phyloP scores from a whole-genome alignment of 495 filamentous ascomycete genomes.

The Daldinia grandis region DNA sequence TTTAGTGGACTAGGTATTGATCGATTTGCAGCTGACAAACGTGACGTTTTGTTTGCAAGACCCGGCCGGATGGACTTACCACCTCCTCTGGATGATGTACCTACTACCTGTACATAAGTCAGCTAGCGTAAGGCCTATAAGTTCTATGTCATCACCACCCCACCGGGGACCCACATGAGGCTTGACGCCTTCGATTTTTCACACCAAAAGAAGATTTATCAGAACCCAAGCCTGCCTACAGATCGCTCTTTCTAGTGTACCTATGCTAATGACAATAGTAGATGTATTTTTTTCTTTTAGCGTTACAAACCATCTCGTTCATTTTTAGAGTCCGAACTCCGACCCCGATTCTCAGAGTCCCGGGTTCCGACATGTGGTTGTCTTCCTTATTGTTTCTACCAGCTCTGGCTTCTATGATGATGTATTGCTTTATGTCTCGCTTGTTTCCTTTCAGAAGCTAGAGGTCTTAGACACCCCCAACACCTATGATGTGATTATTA shows the following conservation, averaged over 20 bases:
- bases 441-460: background rate
- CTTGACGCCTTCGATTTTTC: conserved; percentile 32
- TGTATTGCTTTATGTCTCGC: conserved; percentile 7
- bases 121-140: background rate
- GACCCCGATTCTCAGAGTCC: conserved; percentile 18
- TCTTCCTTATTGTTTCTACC: conserved; percentile 19
- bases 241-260: background rate
- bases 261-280: background rate
- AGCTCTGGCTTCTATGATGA: background rate
- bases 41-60: background rate
- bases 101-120: background rate
- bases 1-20: background rate
- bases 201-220: conserved; percentile 12
- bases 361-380: conserved; percentile 32
- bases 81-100: background rate
- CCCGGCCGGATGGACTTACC: conserved; percentile 17
- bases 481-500: conserved; percentile 1
- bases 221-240: conserved; percentile 1
- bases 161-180: conserved; percentile 27
- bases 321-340: conserved; percentile 29
- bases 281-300: background rate
- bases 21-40: background rate
- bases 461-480: background rate
- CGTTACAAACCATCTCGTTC: conserved; percentile 15
- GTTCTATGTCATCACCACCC: conserved; percentile 35